phyloP scores from a whole-genome alignment of 1,284 basidiomycete species.

The Porodaedalea pini region DNA sequence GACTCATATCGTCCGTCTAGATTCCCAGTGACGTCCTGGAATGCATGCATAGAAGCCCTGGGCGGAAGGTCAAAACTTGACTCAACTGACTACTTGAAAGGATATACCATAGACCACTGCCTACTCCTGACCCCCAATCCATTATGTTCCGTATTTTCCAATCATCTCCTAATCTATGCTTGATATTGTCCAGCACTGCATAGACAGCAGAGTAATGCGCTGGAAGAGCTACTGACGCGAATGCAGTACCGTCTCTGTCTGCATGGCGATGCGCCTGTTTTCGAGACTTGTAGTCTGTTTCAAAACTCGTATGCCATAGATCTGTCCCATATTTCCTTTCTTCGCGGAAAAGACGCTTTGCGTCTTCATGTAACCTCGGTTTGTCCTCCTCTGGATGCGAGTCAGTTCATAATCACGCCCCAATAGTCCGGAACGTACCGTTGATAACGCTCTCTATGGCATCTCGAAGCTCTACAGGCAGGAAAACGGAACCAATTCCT shows the following conservation, averaged over 20 bases:
- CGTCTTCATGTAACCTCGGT: constrained; percentile 59
- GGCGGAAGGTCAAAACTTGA: constrained; percentile 12
- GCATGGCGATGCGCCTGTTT: constrained; percentile 54
- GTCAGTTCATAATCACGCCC: neutral
- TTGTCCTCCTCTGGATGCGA: constrained; percentile 55
- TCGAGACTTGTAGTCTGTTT: constrained; percentile 55
- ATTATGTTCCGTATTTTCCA: constrained; percentile 58
- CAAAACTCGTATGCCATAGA: constrained; percentile 52
- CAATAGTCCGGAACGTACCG: constrained; percentile 38
- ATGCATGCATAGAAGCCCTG: constrained; percentile 65
- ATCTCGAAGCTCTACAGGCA: constrained; percentile 68
- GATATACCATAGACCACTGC: constrained; percentile 69
- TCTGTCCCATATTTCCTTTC: constrained; percentile 32
- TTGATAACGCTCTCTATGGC: constrained; percentile 56
- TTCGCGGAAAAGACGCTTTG: constrained; percentile 60
- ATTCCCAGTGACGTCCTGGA: constrained; percentile 41
- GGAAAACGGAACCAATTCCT: constrained; percentile 60
- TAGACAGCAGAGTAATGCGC: constrained; percentile 72
- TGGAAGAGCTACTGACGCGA: constrained; percentile 69
- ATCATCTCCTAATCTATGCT: constrained; percentile 53
- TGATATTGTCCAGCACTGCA: constrained; percentile 62
- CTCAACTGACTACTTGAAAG: constrained; percentile 10
- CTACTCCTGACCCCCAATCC: constrained; percentile 75
- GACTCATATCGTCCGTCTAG: constrained; percentile 27
- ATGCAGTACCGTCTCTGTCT: constrained; percentile 68